phyloP scores from a whole-genome alignment of 83 land plant genomes.

The Isoetes engelmannii region DNA sequence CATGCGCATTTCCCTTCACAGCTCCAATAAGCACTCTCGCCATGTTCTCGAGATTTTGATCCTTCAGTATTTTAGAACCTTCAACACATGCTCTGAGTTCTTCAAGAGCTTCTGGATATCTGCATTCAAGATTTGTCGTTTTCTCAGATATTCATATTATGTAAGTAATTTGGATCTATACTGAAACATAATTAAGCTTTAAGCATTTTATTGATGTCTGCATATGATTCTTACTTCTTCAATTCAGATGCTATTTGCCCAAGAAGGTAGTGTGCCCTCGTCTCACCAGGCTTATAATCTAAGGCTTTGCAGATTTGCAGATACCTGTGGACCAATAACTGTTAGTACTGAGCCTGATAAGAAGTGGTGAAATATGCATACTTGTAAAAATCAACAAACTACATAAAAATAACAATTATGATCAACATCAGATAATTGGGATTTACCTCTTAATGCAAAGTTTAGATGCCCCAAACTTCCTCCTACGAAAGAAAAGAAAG shows the following conservation, averaged over 20 bases:
- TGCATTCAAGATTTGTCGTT: not conserved
- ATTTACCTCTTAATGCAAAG: slow-evolving; percentile 26
- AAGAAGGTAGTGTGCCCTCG: slow-evolving; percentile 33
- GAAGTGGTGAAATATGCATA: not conserved
- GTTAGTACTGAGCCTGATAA: not conserved
- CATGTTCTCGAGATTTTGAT: slow-evolving; percentile 19
- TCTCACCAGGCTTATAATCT: slow-evolving; percentile 21
- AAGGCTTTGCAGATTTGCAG: slow-evolving; percentile 32
- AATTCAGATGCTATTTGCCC: slow-evolving; percentile 27
- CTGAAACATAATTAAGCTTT: not conserved
- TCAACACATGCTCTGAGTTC: slow-evolving; percentile 18
- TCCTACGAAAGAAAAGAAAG: slow-evolving; percentile 23
- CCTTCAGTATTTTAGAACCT: slow-evolving; percentile 9
- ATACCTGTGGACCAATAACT: slow-evolving; percentile 21
- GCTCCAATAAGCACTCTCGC: slow-evolving; percentile 27
- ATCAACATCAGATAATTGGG: not conserved
- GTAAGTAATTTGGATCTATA: not conserved
- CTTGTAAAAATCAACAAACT: not conserved
- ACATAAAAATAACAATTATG: not conserved
- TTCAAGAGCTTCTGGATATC: slow-evolving; percentile 17
- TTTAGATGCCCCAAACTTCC: slow-evolving; percentile 28
- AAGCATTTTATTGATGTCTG: too few relatives aligned
- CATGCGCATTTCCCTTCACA: slow-evolving; percentile 10
- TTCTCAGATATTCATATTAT: slow-evolving; percentile 1
- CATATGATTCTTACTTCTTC: slow-evolving; percentile 10